Evolutionary conservation across 352 stramenopile species (phyloP).

Genomic region (Pythium grandisporangium): DNA sequence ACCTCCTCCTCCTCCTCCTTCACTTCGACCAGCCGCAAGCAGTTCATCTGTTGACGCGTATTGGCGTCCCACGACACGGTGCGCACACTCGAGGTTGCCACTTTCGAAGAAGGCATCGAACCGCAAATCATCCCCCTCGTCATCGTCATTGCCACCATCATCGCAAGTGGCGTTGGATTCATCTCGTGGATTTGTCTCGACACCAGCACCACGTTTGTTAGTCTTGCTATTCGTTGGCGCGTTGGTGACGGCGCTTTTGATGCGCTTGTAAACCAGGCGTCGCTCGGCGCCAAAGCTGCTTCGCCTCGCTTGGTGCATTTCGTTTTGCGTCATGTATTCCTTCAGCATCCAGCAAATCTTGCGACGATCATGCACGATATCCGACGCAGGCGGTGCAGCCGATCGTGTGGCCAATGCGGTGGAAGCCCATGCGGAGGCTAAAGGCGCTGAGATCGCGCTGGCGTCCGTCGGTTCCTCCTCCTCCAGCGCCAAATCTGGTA

Average conservation of each 20-base stretch:
- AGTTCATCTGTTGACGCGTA: constrained; percentile 41
- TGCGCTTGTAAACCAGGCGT: constrained; percentile 56
- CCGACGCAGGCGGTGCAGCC: constrained; percentile 1
- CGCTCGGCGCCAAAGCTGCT: constrained; percentile 50
- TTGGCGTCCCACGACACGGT: constrained; percentile 42
- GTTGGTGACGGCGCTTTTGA: constrained; percentile 13
- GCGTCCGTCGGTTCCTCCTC: constrained; percentile 23
- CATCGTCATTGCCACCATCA: background rate
- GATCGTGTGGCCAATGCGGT: too few relatives aligned
- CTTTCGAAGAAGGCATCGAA: constrained; percentile 72
- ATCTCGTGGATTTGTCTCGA: too few relatives aligned
- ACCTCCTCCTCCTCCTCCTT: too few relatives aligned
- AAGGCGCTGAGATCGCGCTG: background rate
- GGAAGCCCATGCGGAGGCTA: too few relatives aligned
- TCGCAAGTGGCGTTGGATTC: background rate
- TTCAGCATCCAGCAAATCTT: constrained; percentile 32
- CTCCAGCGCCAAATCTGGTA: constrained; percentile 32
- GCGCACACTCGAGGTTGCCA: constrained; percentile 63
- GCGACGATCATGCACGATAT: constrained; percentile 9
- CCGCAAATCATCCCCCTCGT: constrained; percentile 25
- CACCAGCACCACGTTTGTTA: too few relatives aligned
- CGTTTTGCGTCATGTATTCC: constrained; percentile 69
- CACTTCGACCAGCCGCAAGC: constrained; percentile 3
- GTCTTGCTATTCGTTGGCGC: background rate
- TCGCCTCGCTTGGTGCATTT: constrained; percentile 43